Evolutionary conservation across 257 asterid genomes (phyloP).

Genomic region (Fraxinus cuspidata): DNA sequence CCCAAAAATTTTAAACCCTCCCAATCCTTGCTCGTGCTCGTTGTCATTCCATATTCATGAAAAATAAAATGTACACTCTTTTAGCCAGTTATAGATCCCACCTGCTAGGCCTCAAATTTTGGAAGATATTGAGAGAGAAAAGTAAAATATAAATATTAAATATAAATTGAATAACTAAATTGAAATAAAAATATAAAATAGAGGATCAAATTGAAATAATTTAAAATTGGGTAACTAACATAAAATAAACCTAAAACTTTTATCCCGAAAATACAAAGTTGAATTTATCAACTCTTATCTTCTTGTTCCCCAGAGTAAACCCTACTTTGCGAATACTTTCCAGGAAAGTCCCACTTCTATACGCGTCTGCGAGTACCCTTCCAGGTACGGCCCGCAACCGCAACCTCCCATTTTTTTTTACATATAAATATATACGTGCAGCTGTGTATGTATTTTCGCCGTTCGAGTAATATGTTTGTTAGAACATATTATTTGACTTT

Average conservation of each 20-base stretch:
- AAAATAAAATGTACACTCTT: no score
- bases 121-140: background rate
- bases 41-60: no score
- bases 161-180: background rate
- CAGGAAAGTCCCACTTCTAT: conserved; percentile 36
- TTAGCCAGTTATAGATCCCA: no score
- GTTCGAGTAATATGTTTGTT: background rate
- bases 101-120: no score
- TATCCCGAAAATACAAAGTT: conserved; percentile 22
- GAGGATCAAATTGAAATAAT: background rate
- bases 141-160: no score
- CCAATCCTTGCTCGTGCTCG: no score
- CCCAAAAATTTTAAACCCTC: no score
- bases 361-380: conserved; percentile 37
- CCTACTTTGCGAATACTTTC: conserved; percentile 36
- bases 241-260: background rate
- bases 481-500: conserved; percentile 16
- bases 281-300: conserved; percentile 1
- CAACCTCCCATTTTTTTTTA: conserved; percentile 4
- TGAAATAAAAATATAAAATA: background rate
- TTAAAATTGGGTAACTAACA: background rate
- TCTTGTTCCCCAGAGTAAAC: conserved; percentile 10
- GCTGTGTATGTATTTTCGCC: conserved; percentile 6
- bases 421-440: background rate
- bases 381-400: conserved; percentile 29